Base-by-base conservation (phyloP, 176 grass and related monocot genomes). In the Eragrostis nindensis region DNA sequence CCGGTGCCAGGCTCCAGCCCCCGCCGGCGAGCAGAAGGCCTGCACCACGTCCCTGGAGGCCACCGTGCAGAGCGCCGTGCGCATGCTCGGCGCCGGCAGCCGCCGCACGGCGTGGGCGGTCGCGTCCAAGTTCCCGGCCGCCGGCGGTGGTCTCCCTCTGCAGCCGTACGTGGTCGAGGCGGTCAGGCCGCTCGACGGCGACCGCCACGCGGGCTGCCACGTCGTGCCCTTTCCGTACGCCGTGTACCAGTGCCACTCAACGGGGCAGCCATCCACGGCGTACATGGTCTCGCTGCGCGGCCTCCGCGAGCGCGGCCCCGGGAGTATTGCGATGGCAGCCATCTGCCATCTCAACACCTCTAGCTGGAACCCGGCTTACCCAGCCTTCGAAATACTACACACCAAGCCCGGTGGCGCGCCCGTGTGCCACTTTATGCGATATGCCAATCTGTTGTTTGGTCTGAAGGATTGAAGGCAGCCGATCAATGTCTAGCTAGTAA, bases 191-290 rank as follows among this genome's bases (percentile, higher is more conserved):
- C 42, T 71, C 17, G 41, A 1, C 9, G 79, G 55, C 8, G 1
- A 1, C 7, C 42, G 68, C 26, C n/a, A 48, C 16, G 68, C 71
- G 26, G 44, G 32, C 0, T 82, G 42, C 68, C 79, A 82, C 27
- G 32, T 4, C 6, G 8, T 10, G 26, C 54, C 54, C 5, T 82
- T 38, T 41, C 68, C 68, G 0, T 82, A 72, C 79, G 25, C 41
- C 12, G 27, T 82, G 2, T 82, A 48, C 42, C 7, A 47, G 53
- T 82, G 79, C 19, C 79, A 71, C 67, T 17, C 14, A 12, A 14
- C 52, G 9, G 8, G 12, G 14, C 16, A 3, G 14, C 16, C 48
- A 15, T 17, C 48, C 48, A 50, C 5, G 48, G 48, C 48, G 12
- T 50, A 50, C 14, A 5, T 17, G 14, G 5, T 50, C 48, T 5